These are phyloP conservation scores for Apiotrichum porosum DNA, from an alignment of 1,284 basidiomycete species.

Conservation along the genomic window DNA sequence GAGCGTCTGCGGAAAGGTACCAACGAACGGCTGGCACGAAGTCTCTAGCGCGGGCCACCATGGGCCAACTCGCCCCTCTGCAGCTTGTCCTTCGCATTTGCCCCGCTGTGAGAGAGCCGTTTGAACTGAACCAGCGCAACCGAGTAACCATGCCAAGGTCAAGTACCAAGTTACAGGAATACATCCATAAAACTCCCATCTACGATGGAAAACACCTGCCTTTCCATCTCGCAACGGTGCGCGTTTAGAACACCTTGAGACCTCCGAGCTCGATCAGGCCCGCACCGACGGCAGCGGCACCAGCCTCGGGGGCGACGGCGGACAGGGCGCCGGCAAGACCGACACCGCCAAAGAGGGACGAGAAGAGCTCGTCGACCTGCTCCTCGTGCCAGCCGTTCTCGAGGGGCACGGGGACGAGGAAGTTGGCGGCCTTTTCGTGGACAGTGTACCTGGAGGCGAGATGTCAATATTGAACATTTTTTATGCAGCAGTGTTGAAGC, in stretches of 20 bases:
- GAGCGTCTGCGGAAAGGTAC: too few relatives aligned
- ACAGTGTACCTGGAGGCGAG: constrained; percentile 67
- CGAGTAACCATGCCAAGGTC: too few relatives aligned
- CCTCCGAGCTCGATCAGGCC: constrained; percentile 10
- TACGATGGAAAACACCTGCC: too few relatives aligned
- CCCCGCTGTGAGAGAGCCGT: too few relatives aligned
- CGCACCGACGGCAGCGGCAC: not conserved
- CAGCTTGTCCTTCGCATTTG: too few relatives aligned
- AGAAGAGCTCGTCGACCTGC: constrained; percentile 87
- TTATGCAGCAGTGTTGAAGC: not conserved
- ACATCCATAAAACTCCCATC: too few relatives aligned
- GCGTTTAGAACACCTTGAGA: constrained; percentile 13
- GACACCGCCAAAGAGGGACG: constrained; percentile 64
- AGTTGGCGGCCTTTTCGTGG: constrained; percentile 88
- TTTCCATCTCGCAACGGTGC: too few relatives aligned
- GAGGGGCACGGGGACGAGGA: constrained; percentile 80
- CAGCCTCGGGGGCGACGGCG: not conserved
- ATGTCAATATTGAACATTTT: not conserved
- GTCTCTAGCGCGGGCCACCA: too few relatives aligned
- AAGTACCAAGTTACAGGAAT: too few relatives aligned
- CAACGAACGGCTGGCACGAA: too few relatives aligned
- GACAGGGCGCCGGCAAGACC: constrained; percentile 11
- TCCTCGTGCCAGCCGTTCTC: constrained; percentile 74
- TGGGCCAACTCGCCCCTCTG: too few relatives aligned
- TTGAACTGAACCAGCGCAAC: too few relatives aligned